Evolutionary conservation across 768 basidiomycete species (phyloP).

Genomic region (Galerina sulciceps): DNA sequence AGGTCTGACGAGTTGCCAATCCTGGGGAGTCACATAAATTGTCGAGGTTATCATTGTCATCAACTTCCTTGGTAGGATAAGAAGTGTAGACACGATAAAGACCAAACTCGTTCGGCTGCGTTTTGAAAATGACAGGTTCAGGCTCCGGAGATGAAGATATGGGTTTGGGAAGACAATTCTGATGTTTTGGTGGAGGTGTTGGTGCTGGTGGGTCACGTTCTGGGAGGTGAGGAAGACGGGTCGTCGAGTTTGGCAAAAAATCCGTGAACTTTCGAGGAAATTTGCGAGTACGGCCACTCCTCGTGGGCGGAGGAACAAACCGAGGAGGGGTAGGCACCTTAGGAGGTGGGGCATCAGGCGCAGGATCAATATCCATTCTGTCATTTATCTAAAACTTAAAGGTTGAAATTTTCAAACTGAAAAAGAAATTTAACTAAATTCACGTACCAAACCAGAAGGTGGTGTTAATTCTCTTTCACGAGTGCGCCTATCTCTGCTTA

Average conservation of each 20-base stretch:
- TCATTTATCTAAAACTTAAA: slow-evolving; percentile 23
- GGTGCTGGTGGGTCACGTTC: not conserved
- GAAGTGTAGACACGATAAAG: slow-evolving; percentile 24
- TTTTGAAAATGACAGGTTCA: slow-evolving; percentile 12
- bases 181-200: not conserved
- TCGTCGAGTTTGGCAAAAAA: slow-evolving; percentile 15
- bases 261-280: not conserved
- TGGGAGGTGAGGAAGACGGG: slow-evolving; percentile 13
- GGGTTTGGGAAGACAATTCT: not conserved
- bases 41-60: slow-evolving; percentile 18
- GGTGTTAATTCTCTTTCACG: not conserved
- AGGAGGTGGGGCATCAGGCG: not conserved
- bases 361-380: slow-evolving; percentile 25
- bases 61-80: slow-evolving; percentile 20
- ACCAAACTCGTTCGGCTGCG: slow-evolving; percentile 21
- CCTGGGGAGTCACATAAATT: slow-evolving; percentile 22
- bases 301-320: slow-evolving; percentile 2
- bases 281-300: not conserved
- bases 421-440: not conserved
- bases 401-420: not conserved
- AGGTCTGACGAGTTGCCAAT: not conserved
- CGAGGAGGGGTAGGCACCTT: not conserved
- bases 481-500: not conserved
- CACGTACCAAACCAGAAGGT: not conserved
- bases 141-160: not conserved